Evolutionary conservation across 2,329 filamentous ascomycete species (phyloP), one percentile per base, ranked within the genome.

Genomic region (Aspergillus candidus): DNA sequence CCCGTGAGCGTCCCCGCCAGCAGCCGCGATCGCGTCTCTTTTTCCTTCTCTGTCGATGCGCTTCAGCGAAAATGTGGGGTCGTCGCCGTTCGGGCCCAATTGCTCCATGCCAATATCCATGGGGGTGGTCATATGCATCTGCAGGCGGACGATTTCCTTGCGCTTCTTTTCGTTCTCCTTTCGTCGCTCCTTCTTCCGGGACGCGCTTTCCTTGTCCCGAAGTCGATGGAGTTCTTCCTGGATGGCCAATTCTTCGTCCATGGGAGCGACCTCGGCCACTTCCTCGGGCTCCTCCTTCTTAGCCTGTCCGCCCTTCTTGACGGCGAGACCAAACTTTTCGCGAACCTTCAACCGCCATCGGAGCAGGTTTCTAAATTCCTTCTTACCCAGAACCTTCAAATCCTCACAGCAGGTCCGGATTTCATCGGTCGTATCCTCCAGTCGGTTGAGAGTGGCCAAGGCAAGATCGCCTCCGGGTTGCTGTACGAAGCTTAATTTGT

Each of bases 101-200:
- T 93, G 88, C 62, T 95, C 93, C 71, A 94, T 79, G 59, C 93
- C 93, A 51, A 98, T 95, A 52, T 98, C 93, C 75, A 88, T 93
- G 6, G 93, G 93, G 1, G 89, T 86, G 2, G 84, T 84, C 93
- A 98, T 98, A 70, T 96, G 84, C 73, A 98, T 82, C 67, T 98
- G 93, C 84, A 98, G 85, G 30, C 93, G 83, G n/a, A 94, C 77
- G 48, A 97, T 88, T 53, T 97, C 93, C 56, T 87, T 93, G 56
- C 93, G 87, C 68, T 94, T 97, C 66, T 82, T 82, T 67, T 98
- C 93, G 53, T 98, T 98, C 48, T 94, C 89, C 57, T 78, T 86
- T 52, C 90, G 79, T 54, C 84, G 81, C 58, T 94, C 86, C 56
- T 88, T 84, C 71, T 89, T 94, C 67, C 83, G 91, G 56, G 83